A percentile compares a stretch with the other conserved stretches of the same genome.
Conservation (phyloP, 257 asterid species). For the Knoxia roxburghii region DNA sequence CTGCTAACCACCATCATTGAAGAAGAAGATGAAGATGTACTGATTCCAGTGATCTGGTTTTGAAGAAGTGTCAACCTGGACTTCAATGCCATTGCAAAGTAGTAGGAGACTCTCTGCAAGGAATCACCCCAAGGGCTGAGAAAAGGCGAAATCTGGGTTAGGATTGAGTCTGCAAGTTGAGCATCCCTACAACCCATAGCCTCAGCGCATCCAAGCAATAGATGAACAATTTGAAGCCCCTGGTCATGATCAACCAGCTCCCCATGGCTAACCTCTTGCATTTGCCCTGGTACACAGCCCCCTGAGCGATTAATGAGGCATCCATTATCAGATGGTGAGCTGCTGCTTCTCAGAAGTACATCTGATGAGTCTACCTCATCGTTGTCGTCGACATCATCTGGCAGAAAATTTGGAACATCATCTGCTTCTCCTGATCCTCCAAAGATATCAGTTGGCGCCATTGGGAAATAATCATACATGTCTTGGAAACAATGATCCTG, state of each 20-base stretch:
- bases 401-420: constrained; percentile 12
- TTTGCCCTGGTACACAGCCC: constrained; percentile 5
- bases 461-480: too few relatives aligned
- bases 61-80: constrained; percentile 34
- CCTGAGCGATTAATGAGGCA: not conserved
- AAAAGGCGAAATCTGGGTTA: constrained; percentile 39
- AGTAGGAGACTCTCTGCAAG: constrained; percentile 44
- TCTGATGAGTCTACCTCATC: constrained; percentile 6
- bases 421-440: not conserved
- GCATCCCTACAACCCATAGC: constrained; percentile 58
- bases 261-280: constrained; percentile 11
- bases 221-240: constrained; percentile 46
- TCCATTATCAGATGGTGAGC: constrained; percentile 13
- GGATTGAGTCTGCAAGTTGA: constrained; percentile 37
- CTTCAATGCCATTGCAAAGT: constrained; percentile 44
- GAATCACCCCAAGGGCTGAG: constrained; percentile 49
- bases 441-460: too few relatives aligned
- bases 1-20: too few relatives aligned
- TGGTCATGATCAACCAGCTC: constrained; percentile 39
- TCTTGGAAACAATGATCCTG: constrained; percentile 17
- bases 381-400: constrained; percentile 4
- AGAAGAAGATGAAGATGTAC: too few relatives aligned
- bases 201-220: constrained; percentile 57
- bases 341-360: constrained; percentile 1
- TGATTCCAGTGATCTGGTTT: too few relatives aligned